Evolutionary conservation across 768 basidiomycete genomes (phyloP).

Genomic region (Tylopilus felleus): DNA sequence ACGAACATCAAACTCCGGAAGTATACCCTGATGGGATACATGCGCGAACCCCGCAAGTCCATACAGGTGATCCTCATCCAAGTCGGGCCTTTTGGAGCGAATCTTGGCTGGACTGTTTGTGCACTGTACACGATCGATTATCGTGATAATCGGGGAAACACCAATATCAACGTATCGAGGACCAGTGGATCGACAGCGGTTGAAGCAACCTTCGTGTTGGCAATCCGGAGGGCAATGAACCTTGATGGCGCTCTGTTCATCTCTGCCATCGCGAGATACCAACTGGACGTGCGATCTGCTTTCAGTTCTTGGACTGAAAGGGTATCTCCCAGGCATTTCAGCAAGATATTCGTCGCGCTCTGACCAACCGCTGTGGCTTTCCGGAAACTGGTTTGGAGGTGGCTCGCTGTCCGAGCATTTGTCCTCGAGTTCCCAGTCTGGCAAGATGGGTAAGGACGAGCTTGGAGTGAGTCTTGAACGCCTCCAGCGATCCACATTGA

Average conservation of each 20-base stretch:
- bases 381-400: neutral
- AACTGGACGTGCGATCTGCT: constrained; percentile 23
- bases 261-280: constrained; percentile 13
- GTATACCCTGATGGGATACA: constrained; percentile 7
- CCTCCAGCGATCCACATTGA: constrained; percentile 23
- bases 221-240: constrained; percentile 22
- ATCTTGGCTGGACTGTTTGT: neutral
- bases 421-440: neutral
- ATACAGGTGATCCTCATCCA: constrained; percentile 1
- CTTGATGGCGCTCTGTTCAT: constrained; percentile 9
- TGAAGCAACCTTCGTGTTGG: constrained; percentile 14
- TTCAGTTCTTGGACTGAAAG: constrained; percentile 1
- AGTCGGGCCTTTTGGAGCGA: neutral
- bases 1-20: constrained; percentile 24
- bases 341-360: neutral
- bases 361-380: neutral
- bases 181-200: neutral
- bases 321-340: neutral
- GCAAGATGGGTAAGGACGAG: constrained; percentile 18
- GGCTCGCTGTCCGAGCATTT: neutral
- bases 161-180: constrained; percentile 25
- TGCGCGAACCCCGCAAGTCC: constrained; percentile 14
- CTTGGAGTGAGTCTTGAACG: constrained; percentile 16
- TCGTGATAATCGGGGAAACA: constrained; percentile 26
- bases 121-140: neutral